A percentile compares a stretch with the other conserved stretches of the same genome.
These are phyloP conservation scores for Balakata baccata DNA, from an alignment of 345 rosid species.

Conservation along the genomic window DNA sequence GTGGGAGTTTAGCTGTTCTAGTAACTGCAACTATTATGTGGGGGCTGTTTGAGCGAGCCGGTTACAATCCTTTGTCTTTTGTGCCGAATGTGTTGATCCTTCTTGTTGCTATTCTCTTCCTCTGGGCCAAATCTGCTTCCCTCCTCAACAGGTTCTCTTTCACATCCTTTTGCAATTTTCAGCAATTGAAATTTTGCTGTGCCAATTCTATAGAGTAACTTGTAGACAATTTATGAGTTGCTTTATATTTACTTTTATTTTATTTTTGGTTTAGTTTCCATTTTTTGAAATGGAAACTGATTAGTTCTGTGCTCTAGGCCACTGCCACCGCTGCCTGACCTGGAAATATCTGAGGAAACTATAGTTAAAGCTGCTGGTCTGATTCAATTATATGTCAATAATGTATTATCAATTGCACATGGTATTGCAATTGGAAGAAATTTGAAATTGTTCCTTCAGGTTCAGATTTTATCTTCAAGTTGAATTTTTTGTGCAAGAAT, in stretches of 20 bases:
- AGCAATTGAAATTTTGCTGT: no score
- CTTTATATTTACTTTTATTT: not conserved
- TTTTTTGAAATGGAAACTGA: not conserved
- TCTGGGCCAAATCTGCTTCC: slow-evolving; percentile 96
- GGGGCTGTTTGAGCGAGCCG: slow-evolving; percentile 73
- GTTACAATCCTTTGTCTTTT: slow-evolving; percentile 70
- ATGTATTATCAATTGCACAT: slow-evolving; percentile 54
- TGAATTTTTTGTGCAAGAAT: not conserved
- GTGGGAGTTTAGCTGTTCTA: slow-evolving; percentile 46
- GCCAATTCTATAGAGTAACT: not conserved
- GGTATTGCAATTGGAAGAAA: slow-evolving; percentile 71
- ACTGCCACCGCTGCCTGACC: slow-evolving; percentile 78
- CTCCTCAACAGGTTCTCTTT: slow-evolving; percentile 77
- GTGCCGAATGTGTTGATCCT: slow-evolving; percentile 70
- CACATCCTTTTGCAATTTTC: not conserved
- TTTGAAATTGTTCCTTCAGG: slow-evolving; percentile 65
- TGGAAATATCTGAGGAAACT: slow-evolving; percentile 77
- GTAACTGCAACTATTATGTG: slow-evolving; percentile 58
- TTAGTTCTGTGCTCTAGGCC: slow-evolving; percentile 52
- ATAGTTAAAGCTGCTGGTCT: slow-evolving; percentile 47
- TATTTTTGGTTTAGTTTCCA: not conserved
- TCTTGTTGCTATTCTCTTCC: slow-evolving; percentile 70
- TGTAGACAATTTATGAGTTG: not conserved
- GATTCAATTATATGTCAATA: slow-evolving; percentile 51
- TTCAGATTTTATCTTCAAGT: slow-evolving; percentile 9